These are phyloP conservation scores for Thalassiosira mediterranea DNA, from an alignment of 352 stramenopile genomes.

Conservation along the genomic window DNA sequence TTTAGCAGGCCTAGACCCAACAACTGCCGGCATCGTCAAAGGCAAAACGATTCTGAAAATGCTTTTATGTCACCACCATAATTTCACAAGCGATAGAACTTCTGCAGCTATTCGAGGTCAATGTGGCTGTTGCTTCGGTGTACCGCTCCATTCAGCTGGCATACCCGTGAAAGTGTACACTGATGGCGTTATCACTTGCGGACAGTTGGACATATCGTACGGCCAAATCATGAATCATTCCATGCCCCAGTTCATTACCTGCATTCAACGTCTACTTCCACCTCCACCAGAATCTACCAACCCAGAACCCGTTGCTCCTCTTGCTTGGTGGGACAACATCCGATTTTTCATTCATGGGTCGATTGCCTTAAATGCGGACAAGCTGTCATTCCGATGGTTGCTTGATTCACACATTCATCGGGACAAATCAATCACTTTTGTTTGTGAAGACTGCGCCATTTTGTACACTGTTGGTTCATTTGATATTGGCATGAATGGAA, in stretches of 20 bases:
- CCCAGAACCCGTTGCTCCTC: conserved; percentile 5
- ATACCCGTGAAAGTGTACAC: conserved; percentile 64
- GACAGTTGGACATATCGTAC: conserved; percentile 48
- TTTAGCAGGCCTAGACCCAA: conserved; percentile 46
- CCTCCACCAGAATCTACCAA: conserved; percentile 31
- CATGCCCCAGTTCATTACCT: conserved; percentile 48
- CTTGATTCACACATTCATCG: conserved; percentile 52
- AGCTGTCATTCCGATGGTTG: conserved; percentile 56
- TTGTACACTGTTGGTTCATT: conserved; percentile 40
- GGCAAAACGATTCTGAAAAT: conserved; percentile 21
- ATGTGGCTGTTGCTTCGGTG: conserved; percentile 47
- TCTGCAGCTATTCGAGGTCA: not conserved
- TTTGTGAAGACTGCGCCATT: conserved; percentile 40
- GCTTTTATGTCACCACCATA: conserved; percentile 46
- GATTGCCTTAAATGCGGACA: conserved; percentile 29
- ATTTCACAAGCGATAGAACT: conserved; percentile 4
- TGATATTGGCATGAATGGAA: conserved; percentile 36
- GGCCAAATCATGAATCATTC: conserved; percentile 50
- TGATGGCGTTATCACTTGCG: conserved; percentile 36
- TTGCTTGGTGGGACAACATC: conserved; percentile 69
- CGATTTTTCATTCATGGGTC: conserved; percentile 62
- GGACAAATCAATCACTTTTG: conserved; percentile 50
- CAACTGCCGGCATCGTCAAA: conserved; percentile 45
- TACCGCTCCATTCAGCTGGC: conserved; percentile 39
- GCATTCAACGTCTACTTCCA: conserved; percentile 53